phyloP scores from a whole-genome alignment of 1,284 basidiomycete genomes.

The Pyrrhoderma noxium region DNA sequence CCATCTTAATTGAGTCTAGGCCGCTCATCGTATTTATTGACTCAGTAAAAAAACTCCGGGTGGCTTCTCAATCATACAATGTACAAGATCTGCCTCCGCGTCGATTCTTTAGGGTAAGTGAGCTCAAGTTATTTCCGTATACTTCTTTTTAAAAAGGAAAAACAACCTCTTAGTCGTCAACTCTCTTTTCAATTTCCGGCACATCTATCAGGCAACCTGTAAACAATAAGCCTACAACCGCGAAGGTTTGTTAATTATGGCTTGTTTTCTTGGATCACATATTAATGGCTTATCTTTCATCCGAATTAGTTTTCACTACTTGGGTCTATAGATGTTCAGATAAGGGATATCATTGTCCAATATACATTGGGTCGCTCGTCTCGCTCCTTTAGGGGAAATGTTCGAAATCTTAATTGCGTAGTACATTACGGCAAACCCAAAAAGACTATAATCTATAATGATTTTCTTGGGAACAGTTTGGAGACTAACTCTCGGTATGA shows the following conservation, averaged over 20 bases:
- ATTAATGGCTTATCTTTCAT: no score
- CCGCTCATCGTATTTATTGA: slow-evolving; percentile 3
- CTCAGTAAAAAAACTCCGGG: background rate
- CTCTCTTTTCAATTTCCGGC: no score
- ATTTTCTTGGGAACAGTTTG: slow-evolving; percentile 42
- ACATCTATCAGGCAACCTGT: no score
- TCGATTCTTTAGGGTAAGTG: background rate
- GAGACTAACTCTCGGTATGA: slow-evolving; percentile 31
- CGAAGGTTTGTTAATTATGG: no score
- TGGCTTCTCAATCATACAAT: background rate
- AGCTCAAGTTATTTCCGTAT: no score
- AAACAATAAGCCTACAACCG: no score
- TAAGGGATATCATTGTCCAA: slow-evolving; percentile 7
- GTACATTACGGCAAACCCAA: slow-evolving; percentile 35
- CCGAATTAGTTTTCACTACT: slow-evolving; percentile 12
- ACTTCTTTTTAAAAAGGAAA: no score
- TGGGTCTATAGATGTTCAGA: slow-evolving; percentile 15
- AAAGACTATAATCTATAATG: slow-evolving; percentile 38
- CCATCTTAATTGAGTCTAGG: slow-evolving; percentile 1
- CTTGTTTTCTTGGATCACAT: no score
- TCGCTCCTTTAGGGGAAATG: slow-evolving; percentile 9
- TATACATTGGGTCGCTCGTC: background rate
- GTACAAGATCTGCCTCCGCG: background rate
- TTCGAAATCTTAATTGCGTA: no score
- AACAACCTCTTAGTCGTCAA: no score